phyloP scores from a whole-genome alignment of 1,284 basidiomycete genomes.

The Rhodofomes roseus region DNA sequence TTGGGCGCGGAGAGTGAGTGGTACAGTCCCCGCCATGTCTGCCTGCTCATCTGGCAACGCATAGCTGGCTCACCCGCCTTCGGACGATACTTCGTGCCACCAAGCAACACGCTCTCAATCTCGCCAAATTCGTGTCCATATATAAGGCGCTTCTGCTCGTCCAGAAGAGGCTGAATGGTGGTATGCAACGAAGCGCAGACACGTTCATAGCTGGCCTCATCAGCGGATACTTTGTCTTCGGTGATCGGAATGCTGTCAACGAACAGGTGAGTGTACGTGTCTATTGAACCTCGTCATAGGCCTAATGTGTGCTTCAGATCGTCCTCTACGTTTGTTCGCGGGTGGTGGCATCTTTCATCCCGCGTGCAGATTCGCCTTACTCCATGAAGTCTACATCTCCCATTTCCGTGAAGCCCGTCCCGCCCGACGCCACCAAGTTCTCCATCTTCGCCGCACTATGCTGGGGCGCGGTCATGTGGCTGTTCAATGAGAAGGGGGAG shows the following conservation, averaged over 20 bases:
- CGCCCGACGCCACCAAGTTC: conserved; percentile 82
- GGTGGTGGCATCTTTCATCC: conserved; percentile 84
- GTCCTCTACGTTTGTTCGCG: conserved; percentile 94
- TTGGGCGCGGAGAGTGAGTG: conserved; percentile 83
- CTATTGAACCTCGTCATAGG: neutral
- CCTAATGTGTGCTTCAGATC: conserved; percentile 51
- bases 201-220: conserved; percentile 93
- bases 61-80: conserved; percentile 69
- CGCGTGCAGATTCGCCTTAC: conserved; percentile 58
- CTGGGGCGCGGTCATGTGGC: conserved; percentile 98
- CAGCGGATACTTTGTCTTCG: conserved; percentile 92
- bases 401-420: conserved; percentile 58
- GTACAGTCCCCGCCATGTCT: neutral
- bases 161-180: conserved; percentile 77
- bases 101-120: conserved; percentile 82
- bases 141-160: conserved; percentile 88
- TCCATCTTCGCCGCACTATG: conserved; percentile 85
- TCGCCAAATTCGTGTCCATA: conserved; percentile 90
- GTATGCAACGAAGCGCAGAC: conserved; percentile 78
- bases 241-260: conserved; percentile 94
- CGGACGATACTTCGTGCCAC: conserved; percentile 83
- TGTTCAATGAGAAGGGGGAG: conserved; percentile 85
- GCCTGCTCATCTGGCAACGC: conserved; percentile 5
- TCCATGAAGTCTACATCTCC: conserved; percentile 33
- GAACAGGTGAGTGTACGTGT: conserved; percentile 76